Percentiles rank a stretch among this genome's conserved stretches.
Conservation (phyloP, 306 rosid species). For the Vigna nakashimae region DNA sequence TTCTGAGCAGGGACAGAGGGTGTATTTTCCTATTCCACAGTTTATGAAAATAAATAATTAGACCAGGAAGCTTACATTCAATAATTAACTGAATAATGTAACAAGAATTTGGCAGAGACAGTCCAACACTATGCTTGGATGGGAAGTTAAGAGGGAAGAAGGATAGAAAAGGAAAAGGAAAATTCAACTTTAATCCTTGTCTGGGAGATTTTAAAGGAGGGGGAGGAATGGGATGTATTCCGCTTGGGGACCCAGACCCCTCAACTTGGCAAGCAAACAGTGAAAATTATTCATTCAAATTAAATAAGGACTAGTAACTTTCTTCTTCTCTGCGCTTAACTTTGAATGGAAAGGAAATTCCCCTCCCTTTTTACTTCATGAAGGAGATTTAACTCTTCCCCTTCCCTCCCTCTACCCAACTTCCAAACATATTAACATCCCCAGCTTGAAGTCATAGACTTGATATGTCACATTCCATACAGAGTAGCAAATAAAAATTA, state of each 20-base stretch:
- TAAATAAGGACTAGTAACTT: slow-evolving; percentile 27
- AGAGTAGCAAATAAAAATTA: slow-evolving; percentile 25
- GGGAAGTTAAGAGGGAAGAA: background rate
- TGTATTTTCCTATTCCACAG: slow-evolving; percentile 73
- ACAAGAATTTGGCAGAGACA: slow-evolving; percentile 16
- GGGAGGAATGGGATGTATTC: slow-evolving; percentile 10
- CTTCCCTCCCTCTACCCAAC: slow-evolving; percentile 23
- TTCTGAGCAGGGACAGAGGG: slow-evolving; percentile 63
- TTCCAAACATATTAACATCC: slow-evolving; percentile 39
- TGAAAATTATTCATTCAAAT: slow-evolving; percentile 11
- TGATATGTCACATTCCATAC: slow-evolving; percentile 17
- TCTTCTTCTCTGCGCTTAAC: background rate
- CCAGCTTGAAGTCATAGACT: slow-evolving; percentile 13
- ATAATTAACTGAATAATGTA: slow-evolving; percentile 31
- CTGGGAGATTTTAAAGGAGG: slow-evolving; percentile 17
- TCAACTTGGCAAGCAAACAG: slow-evolving; percentile 16
- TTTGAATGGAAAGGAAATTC: slow-evolving; percentile 15
- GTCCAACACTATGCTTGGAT: background rate
- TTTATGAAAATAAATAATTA: slow-evolving; percentile 25
- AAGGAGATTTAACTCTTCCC: background rate
- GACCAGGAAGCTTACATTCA: background rate
- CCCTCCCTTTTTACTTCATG: slow-evolving; percentile 25
- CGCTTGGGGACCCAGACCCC: slow-evolving; percentile 16
- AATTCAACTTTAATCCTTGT: background rate
- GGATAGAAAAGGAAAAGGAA: background rate